These are phyloP conservation scores for Tetrahymena thermophila DNA, from an alignment of 73 alveolate species.

Conservation along the genomic window DNA sequence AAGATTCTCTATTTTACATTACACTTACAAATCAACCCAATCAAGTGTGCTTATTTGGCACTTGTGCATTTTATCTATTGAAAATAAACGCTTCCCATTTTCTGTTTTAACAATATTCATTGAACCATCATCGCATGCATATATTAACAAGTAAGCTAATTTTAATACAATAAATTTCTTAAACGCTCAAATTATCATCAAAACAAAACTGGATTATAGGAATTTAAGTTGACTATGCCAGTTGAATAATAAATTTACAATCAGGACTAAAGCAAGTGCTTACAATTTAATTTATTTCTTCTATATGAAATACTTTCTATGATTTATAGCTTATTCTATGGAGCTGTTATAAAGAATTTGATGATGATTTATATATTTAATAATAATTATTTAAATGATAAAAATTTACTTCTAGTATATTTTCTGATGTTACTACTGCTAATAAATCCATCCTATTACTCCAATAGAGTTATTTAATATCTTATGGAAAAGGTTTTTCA, in stretches of 20 bases:
- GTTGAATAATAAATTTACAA: neutral
- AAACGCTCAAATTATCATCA: neutral
- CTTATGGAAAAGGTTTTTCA: neutral
- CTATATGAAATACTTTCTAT: neutral
- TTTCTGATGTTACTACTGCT: neutral
- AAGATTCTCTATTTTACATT: neutral
- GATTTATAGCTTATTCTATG: neutral
- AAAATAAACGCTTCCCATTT: neutral
- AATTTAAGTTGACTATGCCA: too few species aligned
- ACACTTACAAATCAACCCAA: neutral
- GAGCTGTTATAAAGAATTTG: neutral
- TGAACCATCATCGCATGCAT: neutral
- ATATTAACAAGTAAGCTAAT: neutral
- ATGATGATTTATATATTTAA: too few species aligned
- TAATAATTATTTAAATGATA: too few species aligned
- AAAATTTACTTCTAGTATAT: neutral
- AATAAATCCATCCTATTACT: neutral
- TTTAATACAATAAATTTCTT: neutral
- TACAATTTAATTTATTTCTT: neutral
- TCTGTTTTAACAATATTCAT: neutral
- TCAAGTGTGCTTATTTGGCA: neutral
- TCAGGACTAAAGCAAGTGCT: neutral
- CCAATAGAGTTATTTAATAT: neutral
- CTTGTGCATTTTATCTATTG: neutral
- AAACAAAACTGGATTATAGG: neutral